phyloP scores from a whole-genome alignment of 768 basidiomycete genomes.

The Tephrocybe sp. region DNA sequence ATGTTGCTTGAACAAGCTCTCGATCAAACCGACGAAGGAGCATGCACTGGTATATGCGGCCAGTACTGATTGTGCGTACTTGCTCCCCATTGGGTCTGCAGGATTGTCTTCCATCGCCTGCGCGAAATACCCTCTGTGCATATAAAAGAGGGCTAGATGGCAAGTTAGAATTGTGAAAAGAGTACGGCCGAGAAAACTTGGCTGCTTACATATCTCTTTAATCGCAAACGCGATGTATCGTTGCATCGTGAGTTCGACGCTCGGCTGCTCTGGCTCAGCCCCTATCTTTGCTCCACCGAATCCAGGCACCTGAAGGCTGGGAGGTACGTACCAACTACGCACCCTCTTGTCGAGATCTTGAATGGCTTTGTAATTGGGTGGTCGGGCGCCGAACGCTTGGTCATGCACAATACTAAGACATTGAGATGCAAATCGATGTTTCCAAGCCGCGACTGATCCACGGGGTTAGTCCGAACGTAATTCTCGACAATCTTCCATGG shows the following conservation, averaged over 20 bases:
- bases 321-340: conserved; percentile 61
- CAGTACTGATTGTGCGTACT: conserved; percentile 65
- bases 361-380: conserved; percentile 60
- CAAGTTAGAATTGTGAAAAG: conserved; percentile 1
- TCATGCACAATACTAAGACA: conserved; percentile 68
- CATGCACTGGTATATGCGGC: conserved; percentile 72
- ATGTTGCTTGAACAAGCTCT: conserved; percentile 65
- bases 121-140: conserved; percentile 76
- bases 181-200: not conserved
- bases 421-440: conserved; percentile 62
- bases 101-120: conserved; percentile 65
- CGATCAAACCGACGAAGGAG: conserved; percentile 64
- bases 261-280: conserved; percentile 42
- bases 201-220: conserved; percentile 61
- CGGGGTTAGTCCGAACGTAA: not conserved
- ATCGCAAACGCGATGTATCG: conserved; percentile 67
- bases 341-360: conserved; percentile 69
- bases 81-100: conserved; percentile 66
- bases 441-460: conserved; percentile 63
- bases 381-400: conserved; percentile 63
- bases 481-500: not conserved
- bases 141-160: conserved; percentile 60
- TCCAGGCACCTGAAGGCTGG: conserved; percentile 63
- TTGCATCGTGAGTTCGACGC: conserved; percentile 64
- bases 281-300: conserved; percentile 51